Percentiles rank a stretch among this genome's conserved stretches.
phyloP scores from a whole-genome alignment of 352 stramenopile species.

The Aphanomyces astaci region DNA sequence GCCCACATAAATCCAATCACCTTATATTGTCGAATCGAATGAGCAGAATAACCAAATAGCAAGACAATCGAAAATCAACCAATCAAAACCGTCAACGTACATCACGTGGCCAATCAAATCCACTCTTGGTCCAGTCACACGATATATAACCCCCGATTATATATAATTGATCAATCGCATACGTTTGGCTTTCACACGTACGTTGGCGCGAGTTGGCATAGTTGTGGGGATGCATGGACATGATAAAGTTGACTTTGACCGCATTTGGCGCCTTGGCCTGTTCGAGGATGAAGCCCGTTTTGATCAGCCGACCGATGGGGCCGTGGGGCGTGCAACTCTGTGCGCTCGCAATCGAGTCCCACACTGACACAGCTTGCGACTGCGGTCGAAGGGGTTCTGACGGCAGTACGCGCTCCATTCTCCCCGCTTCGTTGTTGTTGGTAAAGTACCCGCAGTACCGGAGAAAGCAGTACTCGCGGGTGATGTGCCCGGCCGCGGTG shows the following conservation, averaged over 20 bases:
- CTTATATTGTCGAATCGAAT: too few relatives aligned
- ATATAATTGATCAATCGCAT: too few relatives aligned
- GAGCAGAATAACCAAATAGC: too few relatives aligned
- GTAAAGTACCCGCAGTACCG: slow-evolving; percentile 21
- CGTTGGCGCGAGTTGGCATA: neutral
- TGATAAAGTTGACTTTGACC: slow-evolving; percentile 15
- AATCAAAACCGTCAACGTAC: too few relatives aligned
- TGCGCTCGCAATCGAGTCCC: slow-evolving; percentile 9
- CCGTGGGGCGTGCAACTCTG: neutral
- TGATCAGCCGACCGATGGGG: slow-evolving; percentile 6
- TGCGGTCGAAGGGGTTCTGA: neutral
- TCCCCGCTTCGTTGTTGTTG: neutral
- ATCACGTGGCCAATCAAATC: too few relatives aligned
- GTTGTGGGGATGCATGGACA: neutral
- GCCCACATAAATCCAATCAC: too few relatives aligned
- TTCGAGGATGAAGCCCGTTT: slow-evolving; percentile 16
- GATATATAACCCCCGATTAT: too few relatives aligned
- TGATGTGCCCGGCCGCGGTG: neutral
- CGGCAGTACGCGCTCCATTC: slow-evolving; percentile 6
- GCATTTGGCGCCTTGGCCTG: slow-evolving; percentile 15
- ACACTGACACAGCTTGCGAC: slow-evolving; percentile 13
- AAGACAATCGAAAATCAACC: neutral
- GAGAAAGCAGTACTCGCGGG: slow-evolving; percentile 20
- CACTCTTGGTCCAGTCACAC: too few relatives aligned
- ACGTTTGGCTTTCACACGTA: too few relatives aligned